Evolutionary conservation across 108 stramenopile genomes (phyloP).

Genomic region (Stephanodiscus triporus): DNA sequence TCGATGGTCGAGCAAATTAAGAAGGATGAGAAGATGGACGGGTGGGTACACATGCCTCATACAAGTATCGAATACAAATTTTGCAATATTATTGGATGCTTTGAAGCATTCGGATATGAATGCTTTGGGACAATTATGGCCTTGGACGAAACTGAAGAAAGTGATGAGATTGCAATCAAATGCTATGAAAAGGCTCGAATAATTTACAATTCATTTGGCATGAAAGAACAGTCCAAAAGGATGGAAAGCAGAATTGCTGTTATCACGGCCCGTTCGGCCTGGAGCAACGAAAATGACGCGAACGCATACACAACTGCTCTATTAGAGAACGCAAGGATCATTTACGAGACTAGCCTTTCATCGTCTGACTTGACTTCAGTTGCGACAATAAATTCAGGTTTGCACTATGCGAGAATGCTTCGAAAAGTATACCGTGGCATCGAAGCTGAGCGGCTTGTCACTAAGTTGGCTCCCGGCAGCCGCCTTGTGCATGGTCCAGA

Average conservation of each 20-base stretch:
- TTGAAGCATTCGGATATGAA: background rate
- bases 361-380: background rate
- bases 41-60: background rate
- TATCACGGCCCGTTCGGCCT: background rate
- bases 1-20: background rate
- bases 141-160: background rate
- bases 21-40: background rate
- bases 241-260: slow-evolving; percentile 1
- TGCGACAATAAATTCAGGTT: slow-evolving; percentile 4
- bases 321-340: no score
- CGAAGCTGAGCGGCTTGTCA: slow-evolving; percentile 1
- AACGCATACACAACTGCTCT: no score
- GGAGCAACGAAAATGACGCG: no score
- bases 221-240: background rate
- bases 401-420: background rate
- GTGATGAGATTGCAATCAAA: background rate
- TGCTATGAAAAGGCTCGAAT: slow-evolving; percentile 10
- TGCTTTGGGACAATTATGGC: background rate
- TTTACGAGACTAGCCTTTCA: background rate
- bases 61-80: background rate
- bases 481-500: background rate
- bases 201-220: background rate
- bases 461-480: background rate
- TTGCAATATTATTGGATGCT: background rate
- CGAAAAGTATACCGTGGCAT: background rate